Conservation (phyloP, 768 basidiomycete genomes). For the Tylopilus rubrobrunneus region DNA sequence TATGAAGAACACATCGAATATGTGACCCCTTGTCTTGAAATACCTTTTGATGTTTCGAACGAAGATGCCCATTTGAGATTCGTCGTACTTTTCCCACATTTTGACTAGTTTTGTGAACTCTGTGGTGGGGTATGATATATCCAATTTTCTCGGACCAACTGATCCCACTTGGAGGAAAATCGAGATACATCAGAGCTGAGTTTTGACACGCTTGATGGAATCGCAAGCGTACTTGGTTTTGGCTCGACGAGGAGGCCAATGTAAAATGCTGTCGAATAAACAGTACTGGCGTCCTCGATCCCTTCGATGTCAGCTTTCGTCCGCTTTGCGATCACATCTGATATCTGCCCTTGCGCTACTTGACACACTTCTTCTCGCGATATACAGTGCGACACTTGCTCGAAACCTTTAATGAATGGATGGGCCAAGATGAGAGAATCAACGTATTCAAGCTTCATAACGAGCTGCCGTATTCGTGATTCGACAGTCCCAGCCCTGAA, state of each 20-base stretch:
- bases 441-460: slow-evolving; percentile 97
- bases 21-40: slow-evolving; percentile 13
- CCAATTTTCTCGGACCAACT: slow-evolving; percentile 76
- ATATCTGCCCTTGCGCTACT: slow-evolving; percentile 85
- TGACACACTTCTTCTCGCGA: slow-evolving; percentile 83
- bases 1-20: slow-evolving; percentile 18
- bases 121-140: slow-evolving; percentile 95
- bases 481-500: slow-evolving; percentile 94
- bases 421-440: slow-evolving; percentile 90
- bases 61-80: slow-evolving; percentile 88
- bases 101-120: slow-evolving; percentile 95
- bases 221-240: slow-evolving; percentile 67
- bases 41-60: slow-evolving; percentile 93
- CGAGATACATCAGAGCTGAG: slow-evolving; percentile 15
- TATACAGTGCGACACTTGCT: slow-evolving; percentile 79
- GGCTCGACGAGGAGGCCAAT: slow-evolving; percentile 92
- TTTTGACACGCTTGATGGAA: slow-evolving; percentile 11
- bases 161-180: slow-evolving; percentile 56
- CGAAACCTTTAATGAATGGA: slow-evolving; percentile 93
- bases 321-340: slow-evolving; percentile 65
- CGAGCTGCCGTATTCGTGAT: slow-evolving; percentile 90
- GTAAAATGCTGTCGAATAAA: slow-evolving; percentile 96
- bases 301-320: slow-evolving; percentile 76
- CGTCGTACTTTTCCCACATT: slow-evolving; percentile 93
- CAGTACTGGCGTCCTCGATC: slow-evolving; percentile 71